A percentile compares a stretch with the other conserved stretches of the same genome.
phyloP scores from a whole-genome alignment of 2,329 filamentous ascomycete species.

The Neopestalotiopsis rosae region DNA sequence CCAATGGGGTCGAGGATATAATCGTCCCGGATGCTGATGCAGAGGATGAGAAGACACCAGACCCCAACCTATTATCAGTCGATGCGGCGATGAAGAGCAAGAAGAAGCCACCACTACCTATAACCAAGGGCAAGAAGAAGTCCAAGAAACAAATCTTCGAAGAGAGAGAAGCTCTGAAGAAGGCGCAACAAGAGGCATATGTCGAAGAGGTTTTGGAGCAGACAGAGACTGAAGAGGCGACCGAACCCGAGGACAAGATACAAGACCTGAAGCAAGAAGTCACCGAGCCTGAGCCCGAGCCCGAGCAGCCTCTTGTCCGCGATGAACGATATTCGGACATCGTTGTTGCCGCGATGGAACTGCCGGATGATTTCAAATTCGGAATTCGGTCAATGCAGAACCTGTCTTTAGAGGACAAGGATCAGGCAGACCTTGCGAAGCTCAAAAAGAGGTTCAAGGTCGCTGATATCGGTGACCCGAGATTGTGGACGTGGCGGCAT shows the following conservation, averaged over 20 bases:
- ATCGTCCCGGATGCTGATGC: constrained; percentile 52
- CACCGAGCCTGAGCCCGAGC: constrained; percentile 37
- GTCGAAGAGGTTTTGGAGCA: constrained; percentile 49
- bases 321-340: constrained; percentile 56
- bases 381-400: constrained; percentile 51
- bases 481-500: constrained; percentile 63
- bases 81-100: constrained; percentile 52
- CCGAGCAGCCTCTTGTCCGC: constrained; percentile 39
- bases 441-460: constrained; percentile 53
- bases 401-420: constrained; percentile 48
- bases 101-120: constrained; percentile 52
- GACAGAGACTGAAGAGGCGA: constrained; percentile 40
- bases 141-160: constrained; percentile 52
- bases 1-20: constrained; percentile 56
- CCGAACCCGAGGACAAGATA: constrained; percentile 34
- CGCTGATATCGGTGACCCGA: constrained; percentile 53
- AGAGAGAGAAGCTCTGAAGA: constrained; percentile 64
- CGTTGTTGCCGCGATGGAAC: constrained; percentile 49
- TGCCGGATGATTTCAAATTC: constrained; percentile 51
- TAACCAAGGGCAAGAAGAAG: constrained; percentile 61
- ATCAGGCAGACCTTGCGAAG: constrained; percentile 54
- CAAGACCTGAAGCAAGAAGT: constrained; percentile 28
- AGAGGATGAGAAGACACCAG: constrained; percentile 51
- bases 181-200: constrained; percentile 58
- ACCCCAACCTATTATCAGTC: constrained; percentile 48